Percentiles rank a stretch among this genome's conserved stretches.
Conservation (phyloP, 805 yeast species). For the Candida andamanensis region DNA sequence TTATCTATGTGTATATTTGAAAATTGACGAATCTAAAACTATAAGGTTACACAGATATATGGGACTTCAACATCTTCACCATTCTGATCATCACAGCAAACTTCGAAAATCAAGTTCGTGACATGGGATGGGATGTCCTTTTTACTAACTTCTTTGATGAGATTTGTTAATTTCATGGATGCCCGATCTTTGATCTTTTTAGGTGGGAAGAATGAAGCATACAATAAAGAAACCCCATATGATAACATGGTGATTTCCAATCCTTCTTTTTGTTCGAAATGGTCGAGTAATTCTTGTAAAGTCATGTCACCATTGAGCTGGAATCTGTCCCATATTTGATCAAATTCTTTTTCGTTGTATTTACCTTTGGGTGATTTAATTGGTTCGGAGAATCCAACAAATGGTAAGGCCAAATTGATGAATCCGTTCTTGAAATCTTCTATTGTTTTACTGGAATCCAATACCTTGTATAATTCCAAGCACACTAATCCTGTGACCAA, state of each 20-base stretch:
- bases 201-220: conserved; percentile 91
- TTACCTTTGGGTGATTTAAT: conserved; percentile 77
- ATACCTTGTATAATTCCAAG: conserved; percentile 87
- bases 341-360: conserved; percentile 74
- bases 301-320: conserved; percentile 75
- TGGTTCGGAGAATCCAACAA: conserved; percentile 96
- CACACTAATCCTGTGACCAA: conserved; percentile 93
- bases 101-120: conserved; percentile 76
- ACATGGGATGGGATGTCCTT: conserved; percentile 71
- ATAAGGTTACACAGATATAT: conserved; percentile 52
- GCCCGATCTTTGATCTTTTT: conserved; percentile 80
- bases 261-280: conserved; percentile 78
- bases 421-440: conserved; percentile 15
- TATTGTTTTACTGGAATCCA: conserved; percentile 72
- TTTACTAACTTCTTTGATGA: conserved; percentile 82
- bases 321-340: conserved; percentile 93
- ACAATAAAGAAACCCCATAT: conserved; percentile 80
- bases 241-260: conserved; percentile 88
- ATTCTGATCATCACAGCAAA: conserved; percentile 84
- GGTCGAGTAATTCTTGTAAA: conserved; percentile 63
- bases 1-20: conserved; percentile 1
- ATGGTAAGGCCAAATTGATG: conserved; percentile 59
- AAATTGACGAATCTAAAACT: neutral
- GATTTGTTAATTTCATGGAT: conserved; percentile 59
- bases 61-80: conserved; percentile 98